These are phyloP conservation scores for Akebia trifoliata DNA, from an alignment of 164 flowering plant species.

Conservation along the genomic window DNA sequence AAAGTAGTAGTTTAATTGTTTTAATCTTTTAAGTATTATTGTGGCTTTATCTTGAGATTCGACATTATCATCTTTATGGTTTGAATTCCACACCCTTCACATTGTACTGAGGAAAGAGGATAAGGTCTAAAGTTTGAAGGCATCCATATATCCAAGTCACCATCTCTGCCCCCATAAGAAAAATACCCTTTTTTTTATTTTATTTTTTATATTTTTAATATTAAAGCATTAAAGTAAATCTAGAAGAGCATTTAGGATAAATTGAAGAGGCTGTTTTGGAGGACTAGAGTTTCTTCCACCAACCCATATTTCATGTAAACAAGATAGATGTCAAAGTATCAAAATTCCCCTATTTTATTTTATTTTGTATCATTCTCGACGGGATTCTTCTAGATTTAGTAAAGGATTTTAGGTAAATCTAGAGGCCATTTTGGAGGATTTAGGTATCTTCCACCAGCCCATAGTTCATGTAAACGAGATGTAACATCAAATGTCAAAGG, in stretches of 20 bases:
- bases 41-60: slow-evolving; percentile 26
- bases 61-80: slow-evolving; percentile 31
- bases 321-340: too few relatives aligned
- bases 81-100: slow-evolving; percentile 19
- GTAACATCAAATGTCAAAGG: too few relatives aligned
- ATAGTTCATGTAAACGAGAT: too few relatives aligned
- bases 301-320: too few relatives aligned
- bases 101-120: slow-evolving; percentile 34
- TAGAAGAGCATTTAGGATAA: neutral
- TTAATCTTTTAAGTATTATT: neutral
- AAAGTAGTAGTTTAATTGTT: neutral
- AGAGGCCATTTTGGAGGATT: too few relatives aligned
- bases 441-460: too few relatives aligned
- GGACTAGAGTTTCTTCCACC: too few relatives aligned
- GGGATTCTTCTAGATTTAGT: too few relatives aligned
- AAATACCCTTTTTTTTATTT: slow-evolving; percentile 1
- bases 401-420: too few relatives aligned
- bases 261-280: neutral
- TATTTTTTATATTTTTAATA: too few relatives aligned
- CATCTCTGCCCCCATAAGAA: neutral
- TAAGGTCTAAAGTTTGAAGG: slow-evolving; percentile 39
- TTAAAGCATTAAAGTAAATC: neutral
- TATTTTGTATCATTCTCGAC: too few relatives aligned
- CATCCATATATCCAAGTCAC: slow-evolving; percentile 54
- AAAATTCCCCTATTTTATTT: too few relatives aligned